These are phyloP conservation scores for Boletus sensibilis DNA, from an alignment of 768 basidiomycete genomes.

Conservation along the genomic window DNA sequence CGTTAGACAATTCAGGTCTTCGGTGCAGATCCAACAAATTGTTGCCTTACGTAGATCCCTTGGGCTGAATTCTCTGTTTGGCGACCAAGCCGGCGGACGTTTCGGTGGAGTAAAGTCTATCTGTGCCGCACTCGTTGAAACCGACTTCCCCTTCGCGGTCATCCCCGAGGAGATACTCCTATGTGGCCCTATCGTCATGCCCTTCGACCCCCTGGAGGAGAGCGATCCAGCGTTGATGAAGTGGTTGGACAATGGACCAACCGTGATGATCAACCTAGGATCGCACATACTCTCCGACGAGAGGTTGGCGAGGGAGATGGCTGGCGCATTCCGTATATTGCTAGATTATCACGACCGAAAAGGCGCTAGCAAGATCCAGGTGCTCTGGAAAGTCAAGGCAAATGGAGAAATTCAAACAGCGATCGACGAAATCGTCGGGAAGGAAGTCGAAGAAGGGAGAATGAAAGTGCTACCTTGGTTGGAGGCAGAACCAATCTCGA, in stretches of 20 bases:
- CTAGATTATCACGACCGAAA: background rate
- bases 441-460: constrained; percentile 3
- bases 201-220: constrained; percentile 10
- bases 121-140: constrained; percentile 1
- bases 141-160: background rate
- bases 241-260: constrained; percentile 12
- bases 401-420: background rate
- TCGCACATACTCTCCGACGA: constrained; percentile 1
- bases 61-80: background rate
- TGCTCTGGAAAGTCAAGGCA: constrained; percentile 11
- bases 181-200: constrained; percentile 9
- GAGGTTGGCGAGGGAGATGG: background rate
- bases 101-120: background rate
- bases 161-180: constrained; percentile 8
- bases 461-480: constrained; percentile 13
- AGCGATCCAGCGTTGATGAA: background rate
- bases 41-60: background rate
- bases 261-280: constrained; percentile 12
- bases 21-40: background rate
- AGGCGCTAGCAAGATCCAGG: background rate
- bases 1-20: background rate
- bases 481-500: constrained; percentile 7
- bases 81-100: background rate
- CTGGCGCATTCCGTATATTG: constrained; percentile 6
- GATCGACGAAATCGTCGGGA: background rate